Evolutionary conservation across 495 filamentous ascomycete genomes (phyloP).

Genomic region (Rostrohypoxylon terebratum): DNA sequence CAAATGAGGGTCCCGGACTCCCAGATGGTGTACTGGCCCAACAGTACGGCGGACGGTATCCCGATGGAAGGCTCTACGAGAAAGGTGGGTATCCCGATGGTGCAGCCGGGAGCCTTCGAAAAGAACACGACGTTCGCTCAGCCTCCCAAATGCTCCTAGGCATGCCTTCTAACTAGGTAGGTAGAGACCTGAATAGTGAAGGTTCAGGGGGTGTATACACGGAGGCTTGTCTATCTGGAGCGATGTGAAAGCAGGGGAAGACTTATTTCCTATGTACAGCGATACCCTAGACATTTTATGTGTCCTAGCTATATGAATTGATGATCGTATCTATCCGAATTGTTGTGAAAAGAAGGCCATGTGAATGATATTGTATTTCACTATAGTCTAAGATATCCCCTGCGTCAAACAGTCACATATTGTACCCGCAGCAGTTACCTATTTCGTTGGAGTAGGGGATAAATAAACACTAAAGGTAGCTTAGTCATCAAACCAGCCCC

Average conservation of each 20-base stretch:
- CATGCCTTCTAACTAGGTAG: neutral
- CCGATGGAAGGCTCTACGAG: neutral
- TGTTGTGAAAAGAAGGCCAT: neutral
- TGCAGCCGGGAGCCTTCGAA: slow-evolving; percentile 9
- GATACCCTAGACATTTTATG: neutral
- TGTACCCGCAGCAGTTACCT: too few relatives aligned
- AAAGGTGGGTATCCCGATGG: neutral
- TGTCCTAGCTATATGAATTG: too few relatives aligned
- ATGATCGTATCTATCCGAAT: neutral
- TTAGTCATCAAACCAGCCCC: neutral
- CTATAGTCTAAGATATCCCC: too few relatives aligned
- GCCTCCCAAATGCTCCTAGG: neutral
- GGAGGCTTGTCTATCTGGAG: too few relatives aligned
- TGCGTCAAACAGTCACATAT: too few relatives aligned
- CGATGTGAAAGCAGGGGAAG: neutral
- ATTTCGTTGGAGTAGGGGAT: neutral
- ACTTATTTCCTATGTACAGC: neutral
- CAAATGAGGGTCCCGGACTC: neutral
- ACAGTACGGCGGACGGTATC: neutral
- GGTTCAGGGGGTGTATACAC: neutral
- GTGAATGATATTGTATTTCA: too few relatives aligned
- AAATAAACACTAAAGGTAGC: neutral
- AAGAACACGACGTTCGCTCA: slow-evolving; percentile 5
- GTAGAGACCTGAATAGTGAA: neutral
- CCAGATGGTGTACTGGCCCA: slow-evolving; percentile 7